These are phyloP conservation scores for Tetraselmis chui DNA, from an alignment of 139 green algal genomes.

Conservation along the genomic window DNA sequence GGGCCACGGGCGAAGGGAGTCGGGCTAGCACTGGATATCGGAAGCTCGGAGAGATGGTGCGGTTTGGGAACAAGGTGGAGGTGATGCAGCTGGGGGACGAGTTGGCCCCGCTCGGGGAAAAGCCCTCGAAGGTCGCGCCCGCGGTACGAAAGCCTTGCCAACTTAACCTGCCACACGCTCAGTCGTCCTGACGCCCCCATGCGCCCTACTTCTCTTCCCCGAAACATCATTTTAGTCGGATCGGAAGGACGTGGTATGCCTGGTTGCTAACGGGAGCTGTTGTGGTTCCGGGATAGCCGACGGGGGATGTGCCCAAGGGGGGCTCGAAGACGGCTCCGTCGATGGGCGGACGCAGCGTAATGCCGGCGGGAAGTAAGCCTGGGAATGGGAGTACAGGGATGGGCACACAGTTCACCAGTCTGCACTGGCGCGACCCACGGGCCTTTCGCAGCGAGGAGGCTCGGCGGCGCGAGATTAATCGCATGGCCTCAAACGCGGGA, in stretches of 20 bases:
- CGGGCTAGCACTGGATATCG: no score
- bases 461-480: not conserved
- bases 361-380: not conserved
- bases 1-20: no score
- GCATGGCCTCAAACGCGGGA: not conserved
- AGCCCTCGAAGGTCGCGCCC: not conserved
- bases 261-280: no score
- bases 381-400: not conserved
- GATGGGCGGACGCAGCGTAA: not conserved
- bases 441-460: not conserved
- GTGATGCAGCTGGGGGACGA: not conserved
- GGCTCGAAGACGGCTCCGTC: not conserved
- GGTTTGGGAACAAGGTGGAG: not conserved
- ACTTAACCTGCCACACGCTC: no score
- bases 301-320: not conserved
- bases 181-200: not conserved
- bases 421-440: not conserved
- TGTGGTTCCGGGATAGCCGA: not conserved
- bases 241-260: no score
- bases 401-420: not conserved
- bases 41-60: no score
- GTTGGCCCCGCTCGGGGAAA: not conserved
- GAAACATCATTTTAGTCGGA: not conserved
- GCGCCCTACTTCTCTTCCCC: not conserved
- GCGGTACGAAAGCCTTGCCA: not conserved